Conservation (phyloP, 2,329 filamentous ascomycete genomes). For the Colletotrichum sp. region DNA sequence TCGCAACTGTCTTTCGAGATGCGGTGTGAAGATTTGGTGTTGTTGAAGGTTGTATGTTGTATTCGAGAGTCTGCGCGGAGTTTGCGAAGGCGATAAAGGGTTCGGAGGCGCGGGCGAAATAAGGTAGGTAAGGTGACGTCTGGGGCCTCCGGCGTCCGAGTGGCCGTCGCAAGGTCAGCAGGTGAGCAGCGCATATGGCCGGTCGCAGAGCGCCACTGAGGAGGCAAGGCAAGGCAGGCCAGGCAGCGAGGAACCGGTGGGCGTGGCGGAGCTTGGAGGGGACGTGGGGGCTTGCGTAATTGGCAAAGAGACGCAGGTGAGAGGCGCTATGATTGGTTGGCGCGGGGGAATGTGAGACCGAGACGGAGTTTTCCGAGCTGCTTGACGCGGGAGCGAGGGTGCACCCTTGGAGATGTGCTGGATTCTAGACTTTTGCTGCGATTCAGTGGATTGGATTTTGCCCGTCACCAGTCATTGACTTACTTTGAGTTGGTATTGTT, state of each 20-base stretch:
- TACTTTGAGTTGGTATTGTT: neutral
- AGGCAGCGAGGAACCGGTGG: constrained; percentile 10
- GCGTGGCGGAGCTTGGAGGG: constrained; percentile 2
- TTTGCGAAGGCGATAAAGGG: neutral
- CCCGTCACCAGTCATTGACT: neutral
- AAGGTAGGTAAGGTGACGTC: constrained; percentile 3
- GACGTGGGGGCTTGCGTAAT: constrained; percentile 16
- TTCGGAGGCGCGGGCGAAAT: neutral
- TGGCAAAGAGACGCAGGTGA: neutral
- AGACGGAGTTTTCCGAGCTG: neutral
- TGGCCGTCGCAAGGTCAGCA: neutral
- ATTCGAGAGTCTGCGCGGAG: neutral
- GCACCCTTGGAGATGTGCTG: neutral
- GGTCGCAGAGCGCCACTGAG: neutral
- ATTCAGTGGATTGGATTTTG: neutral
- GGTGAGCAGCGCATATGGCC: neutral
- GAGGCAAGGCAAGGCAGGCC: neutral
- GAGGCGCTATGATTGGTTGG: neutral
- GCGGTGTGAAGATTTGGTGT: neutral
- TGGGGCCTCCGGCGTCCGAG: neutral
- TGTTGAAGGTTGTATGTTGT: neutral
- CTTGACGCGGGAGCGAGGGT: neutral
- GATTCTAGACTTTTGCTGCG: neutral
- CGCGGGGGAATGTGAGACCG: neutral
- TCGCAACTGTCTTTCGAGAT: neutral